Percentiles rank a stretch among this genome's conserved stretches.
phyloP scores from a whole-genome alignment of 768 basidiomycete genomes.

The Dioszegia hungarica region DNA sequence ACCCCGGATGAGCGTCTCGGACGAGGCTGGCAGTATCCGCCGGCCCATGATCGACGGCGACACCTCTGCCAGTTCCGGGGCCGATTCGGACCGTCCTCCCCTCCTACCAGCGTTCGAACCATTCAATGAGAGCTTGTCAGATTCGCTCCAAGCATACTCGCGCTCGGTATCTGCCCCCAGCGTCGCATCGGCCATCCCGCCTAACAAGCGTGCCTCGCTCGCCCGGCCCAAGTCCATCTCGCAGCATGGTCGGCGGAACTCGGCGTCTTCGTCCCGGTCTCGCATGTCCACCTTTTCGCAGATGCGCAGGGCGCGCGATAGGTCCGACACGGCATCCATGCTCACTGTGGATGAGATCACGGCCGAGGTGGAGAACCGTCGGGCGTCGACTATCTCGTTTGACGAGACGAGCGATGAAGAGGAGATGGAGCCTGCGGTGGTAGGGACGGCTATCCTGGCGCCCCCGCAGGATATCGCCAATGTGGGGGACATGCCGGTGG shows the following conservation, averaged over 20 bases:
- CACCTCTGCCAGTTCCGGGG: slow-evolving; percentile 15
- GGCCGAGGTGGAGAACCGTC: slow-evolving; percentile 71
- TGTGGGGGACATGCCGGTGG: slow-evolving; percentile 9
- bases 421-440: slow-evolving; percentile 2
- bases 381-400: slow-evolving; percentile 56
- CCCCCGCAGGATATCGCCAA: slow-evolving; percentile 24
- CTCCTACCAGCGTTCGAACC: slow-evolving; percentile 46
- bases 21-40: slow-evolving; percentile 26
- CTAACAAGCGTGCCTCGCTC: background rate
- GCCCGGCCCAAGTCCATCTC: slow-evolving; percentile 54
- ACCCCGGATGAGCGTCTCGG: slow-evolving; percentile 43
- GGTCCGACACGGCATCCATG: slow-evolving; percentile 81
- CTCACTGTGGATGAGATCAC: slow-evolving; percentile 98
- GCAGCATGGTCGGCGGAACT: slow-evolving; percentile 25
- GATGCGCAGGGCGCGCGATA: slow-evolving; percentile 54
- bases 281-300: slow-evolving; percentile 58
- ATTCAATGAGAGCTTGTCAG: slow-evolving; percentile 66
- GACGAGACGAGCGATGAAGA: slow-evolving; percentile 53
- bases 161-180: slow-evolving; percentile 41
- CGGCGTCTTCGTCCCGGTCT: slow-evolving; percentile 46
- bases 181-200: background rate
- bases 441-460: slow-evolving; percentile 10
- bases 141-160: slow-evolving; percentile 56
- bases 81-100: slow-evolving; percentile 33
- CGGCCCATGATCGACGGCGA: slow-evolving; percentile 37